Percentiles rank a stretch among this genome's conserved stretches.
These are phyloP conservation scores for Aspergillus intermedius DNA, from an alignment of 2,329 filamentous ascomycete genomes.

Conservation along the genomic window DNA sequence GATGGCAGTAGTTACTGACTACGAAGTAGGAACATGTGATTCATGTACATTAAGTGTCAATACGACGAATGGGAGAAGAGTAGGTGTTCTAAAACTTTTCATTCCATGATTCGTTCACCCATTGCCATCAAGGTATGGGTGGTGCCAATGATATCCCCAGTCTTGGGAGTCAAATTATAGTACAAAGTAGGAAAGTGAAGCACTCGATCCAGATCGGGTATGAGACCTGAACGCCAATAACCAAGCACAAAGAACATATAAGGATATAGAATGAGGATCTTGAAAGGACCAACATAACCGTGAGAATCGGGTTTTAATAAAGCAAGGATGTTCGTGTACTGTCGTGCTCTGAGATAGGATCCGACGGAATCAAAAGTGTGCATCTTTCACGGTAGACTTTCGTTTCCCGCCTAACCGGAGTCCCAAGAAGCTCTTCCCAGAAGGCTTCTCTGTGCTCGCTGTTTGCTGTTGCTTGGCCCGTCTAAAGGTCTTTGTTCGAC, in stretches of 20 bases:
- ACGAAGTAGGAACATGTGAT: too few relatives aligned
- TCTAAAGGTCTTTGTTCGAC: conserved; percentile 15
- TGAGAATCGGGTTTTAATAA: not conserved
- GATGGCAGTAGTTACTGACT: too few relatives aligned
- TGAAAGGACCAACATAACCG: not conserved
- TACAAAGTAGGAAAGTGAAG: not conserved
- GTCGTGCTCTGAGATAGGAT: not conserved
- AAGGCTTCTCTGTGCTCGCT: conserved; percentile 7
- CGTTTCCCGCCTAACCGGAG: conserved; percentile 16
- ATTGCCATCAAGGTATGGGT: too few relatives aligned
- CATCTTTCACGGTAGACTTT: conserved; percentile 12
- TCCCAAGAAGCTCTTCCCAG: conserved; percentile 16
- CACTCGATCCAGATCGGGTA: not conserved
- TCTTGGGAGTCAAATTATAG: not conserved
- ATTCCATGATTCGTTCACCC: too few relatives aligned
- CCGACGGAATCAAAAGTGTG: not conserved
- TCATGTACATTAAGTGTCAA: too few relatives aligned
- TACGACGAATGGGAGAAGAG: too few relatives aligned
- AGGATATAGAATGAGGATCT: not conserved
- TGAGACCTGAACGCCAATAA: not conserved
- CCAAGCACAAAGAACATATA: not conserved
- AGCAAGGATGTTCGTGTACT: not conserved
- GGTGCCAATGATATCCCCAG: too few relatives aligned
- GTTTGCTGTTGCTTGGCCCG: conserved; percentile 7
- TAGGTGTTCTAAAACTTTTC: too few relatives aligned